Conservation (phyloP, 768 basidiomycete species). For the Mycena rosella region DNA sequence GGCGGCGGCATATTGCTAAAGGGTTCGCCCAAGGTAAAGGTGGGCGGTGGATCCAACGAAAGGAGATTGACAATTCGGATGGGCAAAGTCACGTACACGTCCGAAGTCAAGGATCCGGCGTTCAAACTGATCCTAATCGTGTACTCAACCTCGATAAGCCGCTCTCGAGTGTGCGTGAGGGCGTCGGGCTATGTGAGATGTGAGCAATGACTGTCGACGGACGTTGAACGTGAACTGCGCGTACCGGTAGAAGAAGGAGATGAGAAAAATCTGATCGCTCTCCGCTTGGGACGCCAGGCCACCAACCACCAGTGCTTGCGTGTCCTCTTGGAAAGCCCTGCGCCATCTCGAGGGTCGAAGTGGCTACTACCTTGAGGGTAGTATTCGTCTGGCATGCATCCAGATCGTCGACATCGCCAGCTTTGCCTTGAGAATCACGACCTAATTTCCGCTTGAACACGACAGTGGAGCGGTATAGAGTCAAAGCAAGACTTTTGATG, state of each 20-base stretch:
- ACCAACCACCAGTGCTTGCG: slow-evolving; percentile 90
- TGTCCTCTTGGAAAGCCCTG: slow-evolving; percentile 73
- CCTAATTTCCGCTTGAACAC: slow-evolving; percentile 67
- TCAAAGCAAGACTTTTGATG: slow-evolving; percentile 74
- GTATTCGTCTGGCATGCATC: slow-evolving; percentile 76
- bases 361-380: slow-evolving; percentile 72
- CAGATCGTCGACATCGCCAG: slow-evolving; percentile 51
- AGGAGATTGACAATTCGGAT: slow-evolving; percentile 85
- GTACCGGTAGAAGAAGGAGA: slow-evolving; percentile 80
- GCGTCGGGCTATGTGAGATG: slow-evolving; percentile 67
- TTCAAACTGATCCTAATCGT: slow-evolving; percentile 73
- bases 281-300: slow-evolving; percentile 81
- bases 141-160: slow-evolving; percentile 84
- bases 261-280: slow-evolving; percentile 75
- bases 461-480: slow-evolving; percentile 74
- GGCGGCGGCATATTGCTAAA: background rate
- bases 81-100: slow-evolving; percentile 79
- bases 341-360: slow-evolving; percentile 74
- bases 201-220: slow-evolving; percentile 2
- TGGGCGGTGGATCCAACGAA: slow-evolving; percentile 87
- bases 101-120: slow-evolving; percentile 69
- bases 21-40: slow-evolving; percentile 25
- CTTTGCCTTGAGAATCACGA: slow-evolving; percentile 49
- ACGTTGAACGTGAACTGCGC: slow-evolving; percentile 40
- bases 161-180: slow-evolving; percentile 74